Percentiles rank a stretch among this genome's conserved stretches.
Conservation (phyloP, 179 eudicot species). For the Corrigiola litoralis region DNA sequence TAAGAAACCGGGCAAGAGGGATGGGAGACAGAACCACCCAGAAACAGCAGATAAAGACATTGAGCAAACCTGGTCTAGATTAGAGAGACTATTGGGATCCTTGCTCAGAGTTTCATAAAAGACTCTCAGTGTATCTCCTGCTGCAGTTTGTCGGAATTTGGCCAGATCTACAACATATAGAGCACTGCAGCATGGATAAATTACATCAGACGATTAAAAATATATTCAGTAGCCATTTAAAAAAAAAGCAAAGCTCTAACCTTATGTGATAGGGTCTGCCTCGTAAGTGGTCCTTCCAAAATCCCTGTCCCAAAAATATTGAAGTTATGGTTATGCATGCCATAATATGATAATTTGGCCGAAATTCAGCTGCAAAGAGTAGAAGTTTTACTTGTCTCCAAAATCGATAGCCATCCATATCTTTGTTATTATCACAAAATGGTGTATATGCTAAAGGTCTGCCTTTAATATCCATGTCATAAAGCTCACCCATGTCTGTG, state of each 20-base stretch:
- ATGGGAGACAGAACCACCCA: neutral
- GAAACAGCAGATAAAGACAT: neutral
- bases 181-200: constrained; percentile 58
- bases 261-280: constrained; percentile 97
- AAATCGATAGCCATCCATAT: constrained; percentile 96
- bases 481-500: constrained; percentile 97
- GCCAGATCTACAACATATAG: constrained; percentile 91
- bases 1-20: neutral
- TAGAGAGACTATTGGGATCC: constrained; percentile 99
- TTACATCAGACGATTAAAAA: constrained; percentile 6
- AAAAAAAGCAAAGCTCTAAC: constrained; percentile 26
- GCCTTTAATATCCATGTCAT: constrained; percentile 97
- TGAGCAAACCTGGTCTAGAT: constrained; percentile 85
- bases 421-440: constrained; percentile 93
- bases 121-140: constrained; percentile 91
- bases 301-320: constrained; percentile 54
- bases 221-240: too few relatives aligned
- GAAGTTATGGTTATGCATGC: neutral
- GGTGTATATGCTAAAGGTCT: constrained; percentile 94
- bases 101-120: constrained; percentile 95
- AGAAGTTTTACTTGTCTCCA: constrained; percentile 78
- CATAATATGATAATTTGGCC: neutral
- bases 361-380: neutral
- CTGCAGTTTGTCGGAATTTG: constrained; percentile 91
- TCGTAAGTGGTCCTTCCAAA: constrained; percentile 95